Percentiles rank a stretch among this genome's conserved stretches.
These are phyloP conservation scores for Coniferiporia sulphurascens DNA, from an alignment of 1,284 basidiomycete genomes.

Conservation along the genomic window DNA sequence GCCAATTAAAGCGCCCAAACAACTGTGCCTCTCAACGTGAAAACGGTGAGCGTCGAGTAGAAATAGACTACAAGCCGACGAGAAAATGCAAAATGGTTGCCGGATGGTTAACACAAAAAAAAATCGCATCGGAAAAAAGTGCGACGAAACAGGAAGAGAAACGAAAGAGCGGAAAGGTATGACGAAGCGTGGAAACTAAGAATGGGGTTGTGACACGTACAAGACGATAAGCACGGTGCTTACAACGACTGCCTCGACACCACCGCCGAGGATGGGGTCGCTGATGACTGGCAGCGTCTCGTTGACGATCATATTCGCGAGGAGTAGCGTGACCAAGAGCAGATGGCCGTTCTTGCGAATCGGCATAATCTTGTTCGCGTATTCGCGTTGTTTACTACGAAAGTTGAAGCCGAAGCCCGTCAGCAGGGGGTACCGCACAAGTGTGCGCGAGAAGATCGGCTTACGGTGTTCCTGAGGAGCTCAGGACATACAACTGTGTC, in stretches of 20 bases:
- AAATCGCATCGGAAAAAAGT: neutral
- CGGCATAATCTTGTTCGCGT: slow-evolving; percentile 83
- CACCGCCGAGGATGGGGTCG: slow-evolving; percentile 84
- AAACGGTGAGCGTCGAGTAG: no score
- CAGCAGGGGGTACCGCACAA: neutral
- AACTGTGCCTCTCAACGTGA: no score
- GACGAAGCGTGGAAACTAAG: neutral
- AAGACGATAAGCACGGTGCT: slow-evolving; percentile 86
- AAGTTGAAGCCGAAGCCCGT: neutral
- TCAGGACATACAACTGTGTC: slow-evolving; percentile 85
- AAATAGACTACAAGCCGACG: no score
- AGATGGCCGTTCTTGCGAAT: slow-evolving; percentile 84
- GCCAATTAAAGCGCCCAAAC: no score
- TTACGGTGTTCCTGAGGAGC: slow-evolving; percentile 77
- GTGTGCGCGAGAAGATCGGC: slow-evolving; percentile 27
- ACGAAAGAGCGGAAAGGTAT: neutral
- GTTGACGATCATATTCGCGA: slow-evolving; percentile 89
- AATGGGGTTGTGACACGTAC: slow-evolving; percentile 41
- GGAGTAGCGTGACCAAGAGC: slow-evolving; percentile 75
- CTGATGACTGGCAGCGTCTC: slow-evolving; percentile 90
- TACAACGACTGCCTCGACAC: slow-evolving; percentile 73
- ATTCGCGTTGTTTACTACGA: slow-evolving; percentile 65
- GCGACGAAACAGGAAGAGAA: neutral
- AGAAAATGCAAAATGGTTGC: neutral
- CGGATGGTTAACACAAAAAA: neutral